phyloP scores from a whole-genome alignment of 2,329 filamentous ascomycete genomes.

The Calonectria naviculata region DNA sequence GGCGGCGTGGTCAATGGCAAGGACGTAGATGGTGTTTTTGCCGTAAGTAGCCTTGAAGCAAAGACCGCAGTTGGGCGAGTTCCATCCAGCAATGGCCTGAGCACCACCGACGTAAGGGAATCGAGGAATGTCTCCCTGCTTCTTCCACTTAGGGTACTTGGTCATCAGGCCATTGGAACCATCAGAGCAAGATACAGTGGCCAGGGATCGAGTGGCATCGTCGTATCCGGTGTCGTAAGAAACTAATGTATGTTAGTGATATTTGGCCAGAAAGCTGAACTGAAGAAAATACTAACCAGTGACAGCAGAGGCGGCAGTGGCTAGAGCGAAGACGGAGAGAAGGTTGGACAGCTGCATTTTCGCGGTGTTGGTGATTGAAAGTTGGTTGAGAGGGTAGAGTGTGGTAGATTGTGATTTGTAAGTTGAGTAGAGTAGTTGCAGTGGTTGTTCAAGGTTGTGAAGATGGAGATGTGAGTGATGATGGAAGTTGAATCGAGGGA shows the following conservation, averaged over 20 bases:
- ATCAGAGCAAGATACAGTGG: constrained; percentile 73
- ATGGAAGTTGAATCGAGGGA: background rate
- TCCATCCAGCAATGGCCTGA: constrained; percentile 64
- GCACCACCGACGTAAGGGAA: constrained; percentile 69
- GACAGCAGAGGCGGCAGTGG: constrained; percentile 50
- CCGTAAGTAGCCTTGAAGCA: constrained; percentile 68
- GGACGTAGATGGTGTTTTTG: constrained; percentile 62
- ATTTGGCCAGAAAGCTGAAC: background rate
- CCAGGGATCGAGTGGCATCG: constrained; percentile 64
- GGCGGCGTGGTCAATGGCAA: constrained; percentile 65
- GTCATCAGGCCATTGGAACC: constrained; percentile 74
- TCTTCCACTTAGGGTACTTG: constrained; percentile 66
- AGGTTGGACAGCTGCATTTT: constrained; percentile 51
- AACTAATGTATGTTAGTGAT: constrained; percentile 53
- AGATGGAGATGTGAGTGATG: background rate
- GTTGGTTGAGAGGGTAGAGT: background rate
- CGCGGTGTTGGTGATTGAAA: background rate
- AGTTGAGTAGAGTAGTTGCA: background rate
- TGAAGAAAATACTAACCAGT: constrained; percentile 40
- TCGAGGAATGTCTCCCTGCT: constrained; percentile 60
- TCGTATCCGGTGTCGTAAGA: constrained; percentile 82
- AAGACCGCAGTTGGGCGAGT: constrained; percentile 66
- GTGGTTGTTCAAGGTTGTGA: background rate
- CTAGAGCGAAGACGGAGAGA: constrained; percentile 51
- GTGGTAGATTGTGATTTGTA: background rate